Evolutionary conservation across 2,329 filamentous ascomycete species (phyloP).

Genomic region (Alternaria longipes): DNA sequence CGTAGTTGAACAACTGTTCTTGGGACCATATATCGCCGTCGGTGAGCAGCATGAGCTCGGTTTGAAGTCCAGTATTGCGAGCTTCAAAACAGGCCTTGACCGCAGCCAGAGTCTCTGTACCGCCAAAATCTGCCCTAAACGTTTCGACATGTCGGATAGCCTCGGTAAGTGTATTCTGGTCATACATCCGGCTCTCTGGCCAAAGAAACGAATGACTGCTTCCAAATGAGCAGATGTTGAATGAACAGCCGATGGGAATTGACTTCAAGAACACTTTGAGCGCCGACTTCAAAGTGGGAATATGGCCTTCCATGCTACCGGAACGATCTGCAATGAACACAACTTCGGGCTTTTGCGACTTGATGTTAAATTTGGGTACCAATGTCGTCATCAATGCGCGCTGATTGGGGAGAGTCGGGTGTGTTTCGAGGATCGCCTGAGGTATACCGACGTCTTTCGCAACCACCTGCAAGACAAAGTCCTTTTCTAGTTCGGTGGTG

Average conservation of each 20-base stretch:
- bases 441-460: slow-evolving; percentile 13
- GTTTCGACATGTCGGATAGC: slow-evolving; percentile 7
- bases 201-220: slow-evolving; percentile 5
- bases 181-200: slow-evolving; percentile 2
- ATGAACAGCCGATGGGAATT: slow-evolving; percentile 13
- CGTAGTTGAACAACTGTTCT: slow-evolving; percentile 1
- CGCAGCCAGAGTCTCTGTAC: slow-evolving; percentile 6
- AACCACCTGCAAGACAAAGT: slow-evolving; percentile 13
- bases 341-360: slow-evolving; percentile 14
- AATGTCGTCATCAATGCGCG: slow-evolving; percentile 14
- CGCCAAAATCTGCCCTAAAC: slow-evolving; percentile 5
- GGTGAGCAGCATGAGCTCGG: slow-evolving; percentile 13
- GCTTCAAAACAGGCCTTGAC: slow-evolving; percentile 6
- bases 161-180: not conserved
- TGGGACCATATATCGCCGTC: slow-evolving; percentile 15
- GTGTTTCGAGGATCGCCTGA: slow-evolving; percentile 11
- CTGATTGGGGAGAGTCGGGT: slow-evolving; percentile 7
- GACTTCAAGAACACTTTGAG: slow-evolving; percentile 14
- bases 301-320: slow-evolving; percentile 7
- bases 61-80: not conserved
- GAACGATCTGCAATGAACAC: slow-evolving; percentile 15
- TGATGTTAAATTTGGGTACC: slow-evolving; percentile 15
- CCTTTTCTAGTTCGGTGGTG: not conserved
- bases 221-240: slow-evolving; percentile 17
- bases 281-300: slow-evolving; percentile 9